Evolutionary conservation across 805 yeast species (phyloP).

Genomic region (Starmerella apicola): DNA sequence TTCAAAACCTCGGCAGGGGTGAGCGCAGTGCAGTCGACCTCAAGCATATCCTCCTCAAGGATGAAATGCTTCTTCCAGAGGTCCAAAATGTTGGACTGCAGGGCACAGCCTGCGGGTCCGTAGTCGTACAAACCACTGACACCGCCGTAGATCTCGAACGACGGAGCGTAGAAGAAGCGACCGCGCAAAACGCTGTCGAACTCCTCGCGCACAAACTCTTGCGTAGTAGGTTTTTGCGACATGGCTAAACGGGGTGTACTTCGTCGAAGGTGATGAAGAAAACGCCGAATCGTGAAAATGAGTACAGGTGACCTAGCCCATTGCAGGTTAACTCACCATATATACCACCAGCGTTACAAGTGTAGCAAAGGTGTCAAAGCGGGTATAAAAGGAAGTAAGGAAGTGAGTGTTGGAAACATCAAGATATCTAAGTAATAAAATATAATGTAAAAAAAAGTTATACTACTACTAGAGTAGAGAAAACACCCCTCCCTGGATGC

Average conservation of each 20-base stretch:
- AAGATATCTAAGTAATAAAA: no score
- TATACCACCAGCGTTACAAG: neutral
- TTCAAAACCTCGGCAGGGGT: constrained; percentile 96
- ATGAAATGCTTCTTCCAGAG: constrained; percentile 96
- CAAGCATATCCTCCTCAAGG: constrained; percentile 96
- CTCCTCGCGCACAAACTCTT: constrained; percentile 62
- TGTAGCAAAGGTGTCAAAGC: no score
- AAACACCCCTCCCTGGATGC: no score
- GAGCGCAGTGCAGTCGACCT: constrained; percentile 94
- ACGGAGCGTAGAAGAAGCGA: constrained; percentile 94
- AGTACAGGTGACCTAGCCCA: neutral
- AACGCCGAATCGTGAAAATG: neutral
- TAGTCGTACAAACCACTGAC: constrained; percentile 95
- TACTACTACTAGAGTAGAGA: no score
- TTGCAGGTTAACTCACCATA: neutral
- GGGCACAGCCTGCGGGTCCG: constrained; percentile 99
- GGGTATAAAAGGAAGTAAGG: no score
- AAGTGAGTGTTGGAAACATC: no score
- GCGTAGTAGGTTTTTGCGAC: constrained; percentile 12
- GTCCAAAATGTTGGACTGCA: constrained; percentile 91
- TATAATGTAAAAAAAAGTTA: no score
- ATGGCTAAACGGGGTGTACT: constrained; percentile 7
- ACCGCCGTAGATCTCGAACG: constrained; percentile 96
- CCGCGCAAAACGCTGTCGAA: constrained; percentile 86
- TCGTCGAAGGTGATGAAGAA: constrained; percentile 6